These are phyloP conservation scores for Penicillium brevicompactum DNA, from an alignment of 2,329 filamentous ascomycete species.

Conservation along the genomic window DNA sequence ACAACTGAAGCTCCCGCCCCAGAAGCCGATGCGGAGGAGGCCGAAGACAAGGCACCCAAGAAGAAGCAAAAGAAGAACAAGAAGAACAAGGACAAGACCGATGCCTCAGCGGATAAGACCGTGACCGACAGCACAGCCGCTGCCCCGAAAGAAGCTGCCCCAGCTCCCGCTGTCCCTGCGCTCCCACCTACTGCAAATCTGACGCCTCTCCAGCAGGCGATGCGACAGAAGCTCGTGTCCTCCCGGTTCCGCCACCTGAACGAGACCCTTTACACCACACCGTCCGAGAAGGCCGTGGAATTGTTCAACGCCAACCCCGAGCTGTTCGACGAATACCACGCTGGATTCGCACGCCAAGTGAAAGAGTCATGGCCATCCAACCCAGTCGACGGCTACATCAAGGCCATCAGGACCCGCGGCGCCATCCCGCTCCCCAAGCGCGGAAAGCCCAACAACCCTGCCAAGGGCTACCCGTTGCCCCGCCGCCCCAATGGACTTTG, in stretches of 20 bases:
- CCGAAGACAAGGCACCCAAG: conserved; percentile 25
- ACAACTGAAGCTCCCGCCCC: conserved; percentile 16
- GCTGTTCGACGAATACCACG: conserved; percentile 95
- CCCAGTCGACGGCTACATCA: conserved; percentile 85
- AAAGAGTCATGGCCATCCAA: conserved; percentile 91
- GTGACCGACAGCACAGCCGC: conserved; percentile 18
- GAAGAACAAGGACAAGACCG: conserved; percentile 34
- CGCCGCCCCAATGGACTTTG: conserved; percentile 68
- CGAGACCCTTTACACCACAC: conserved; percentile 91
- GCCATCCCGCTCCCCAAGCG: conserved; percentile 50
- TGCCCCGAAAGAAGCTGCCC: conserved; percentile 10
- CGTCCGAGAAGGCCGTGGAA: conserved; percentile 77
- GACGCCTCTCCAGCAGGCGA: conserved; percentile 88
- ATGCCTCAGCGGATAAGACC: conserved; percentile 23
- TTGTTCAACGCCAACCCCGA: conserved; percentile 85
- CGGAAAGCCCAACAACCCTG: conserved; percentile 37
- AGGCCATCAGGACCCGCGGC: conserved; percentile 69
- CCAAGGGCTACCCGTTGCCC: conserved; percentile 58
- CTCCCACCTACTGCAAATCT: conserved; percentile 62
- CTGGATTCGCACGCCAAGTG: conserved; percentile 93
- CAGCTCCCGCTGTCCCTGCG: conserved; percentile 18
- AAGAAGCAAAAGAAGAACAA: conserved; percentile 36
- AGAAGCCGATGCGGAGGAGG: conserved; percentile 26
- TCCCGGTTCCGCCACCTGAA: conserved; percentile 97
- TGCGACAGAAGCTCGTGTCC: conserved; percentile 92